phyloP scores from a whole-genome alignment of 2,329 filamentous ascomycete genomes.

The Cadophora luteo-olivacea region DNA sequence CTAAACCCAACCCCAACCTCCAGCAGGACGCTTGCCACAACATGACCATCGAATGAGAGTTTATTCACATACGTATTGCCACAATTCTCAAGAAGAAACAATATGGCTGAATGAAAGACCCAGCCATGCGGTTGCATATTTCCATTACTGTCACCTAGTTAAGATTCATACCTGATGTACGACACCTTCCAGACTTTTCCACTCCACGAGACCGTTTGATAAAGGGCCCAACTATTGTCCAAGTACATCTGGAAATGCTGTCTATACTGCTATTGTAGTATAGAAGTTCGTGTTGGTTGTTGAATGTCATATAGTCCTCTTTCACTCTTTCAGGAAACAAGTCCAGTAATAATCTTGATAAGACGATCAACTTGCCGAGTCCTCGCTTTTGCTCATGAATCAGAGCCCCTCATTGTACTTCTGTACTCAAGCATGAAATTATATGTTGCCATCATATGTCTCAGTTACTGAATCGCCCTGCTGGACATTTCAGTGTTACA shows the following conservation, averaged over 20 bases:
- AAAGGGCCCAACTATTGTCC: neutral
- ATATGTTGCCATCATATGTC: no score
- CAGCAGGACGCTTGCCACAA: neutral
- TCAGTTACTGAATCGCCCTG: no score
- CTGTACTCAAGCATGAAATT: no score
- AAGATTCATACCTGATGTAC: neutral
- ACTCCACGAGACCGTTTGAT: neutral
- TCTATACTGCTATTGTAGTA: neutral
- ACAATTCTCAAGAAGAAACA: neutral
- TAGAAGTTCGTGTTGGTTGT: neutral
- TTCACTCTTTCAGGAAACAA: neutral
- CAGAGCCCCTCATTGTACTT: neutral
- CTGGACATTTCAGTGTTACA: neutral
- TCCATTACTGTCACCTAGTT: neutral
- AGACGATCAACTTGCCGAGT: neutral
- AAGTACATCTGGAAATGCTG: neutral
- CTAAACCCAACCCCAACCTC: neutral
- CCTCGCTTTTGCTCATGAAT: neutral
- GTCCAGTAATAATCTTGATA: neutral
- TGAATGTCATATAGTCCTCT: neutral
- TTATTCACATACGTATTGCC: neutral
- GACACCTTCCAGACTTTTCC: neutral
- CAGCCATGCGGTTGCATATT: neutral
- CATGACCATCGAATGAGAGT: neutral
- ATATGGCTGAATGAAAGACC: neutral